Percentiles rank a stretch among this genome's conserved stretches.
Evolutionary conservation across 1,284 basidiomycete genomes (phyloP).

Genomic region (Puccinia polysora): DNA sequence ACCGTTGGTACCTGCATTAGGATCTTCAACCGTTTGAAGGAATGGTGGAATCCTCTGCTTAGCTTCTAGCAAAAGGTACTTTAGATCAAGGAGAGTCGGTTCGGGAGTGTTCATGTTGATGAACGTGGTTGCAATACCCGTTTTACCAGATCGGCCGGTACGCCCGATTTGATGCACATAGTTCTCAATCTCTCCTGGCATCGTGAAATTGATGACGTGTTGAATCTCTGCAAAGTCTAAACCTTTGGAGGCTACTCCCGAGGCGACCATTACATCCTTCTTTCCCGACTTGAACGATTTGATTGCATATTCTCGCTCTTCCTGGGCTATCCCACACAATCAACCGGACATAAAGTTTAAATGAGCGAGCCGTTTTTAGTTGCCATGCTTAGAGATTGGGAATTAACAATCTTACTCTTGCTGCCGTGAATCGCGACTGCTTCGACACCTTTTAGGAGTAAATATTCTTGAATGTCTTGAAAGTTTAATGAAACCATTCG

Average conservation of each 20-base stretch:
- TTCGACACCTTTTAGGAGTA: conserved; percentile 92
- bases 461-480: conserved; percentile 93
- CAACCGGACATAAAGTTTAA: conserved; percentile 3
- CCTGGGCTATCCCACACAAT: conserved; percentile 65
- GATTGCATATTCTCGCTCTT: conserved; percentile 98
- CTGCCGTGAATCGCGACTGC: conserved; percentile 98
- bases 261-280: conserved; percentile 99
- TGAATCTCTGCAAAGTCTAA: conserved; percentile 98
- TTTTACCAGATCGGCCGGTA: conserved; percentile 94
- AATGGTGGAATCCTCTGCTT: conserved; percentile 99
- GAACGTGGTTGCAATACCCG: conserved; percentile 99
- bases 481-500: background rate
- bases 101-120: conserved; percentile 96
- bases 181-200: conserved; percentile 99
- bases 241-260: conserved; percentile 82
- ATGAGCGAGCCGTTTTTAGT: no score
- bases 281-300: conserved; percentile 91
- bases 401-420: conserved; percentile 64
- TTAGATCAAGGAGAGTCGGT: conserved; percentile 91
- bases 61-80: conserved; percentile 93
- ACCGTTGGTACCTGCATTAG: conserved; percentile 68
- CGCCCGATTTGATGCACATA: conserved; percentile 98
- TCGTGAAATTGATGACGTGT: conserved; percentile 93
- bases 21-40: conserved; percentile 83
- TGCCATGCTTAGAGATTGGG: background rate